Percentiles rank a stretch among this genome's conserved stretches.
These are phyloP conservation scores for Orbilia javanica DNA, from an alignment of 2,329 filamentous ascomycete genomes.

Conservation along the genomic window DNA sequence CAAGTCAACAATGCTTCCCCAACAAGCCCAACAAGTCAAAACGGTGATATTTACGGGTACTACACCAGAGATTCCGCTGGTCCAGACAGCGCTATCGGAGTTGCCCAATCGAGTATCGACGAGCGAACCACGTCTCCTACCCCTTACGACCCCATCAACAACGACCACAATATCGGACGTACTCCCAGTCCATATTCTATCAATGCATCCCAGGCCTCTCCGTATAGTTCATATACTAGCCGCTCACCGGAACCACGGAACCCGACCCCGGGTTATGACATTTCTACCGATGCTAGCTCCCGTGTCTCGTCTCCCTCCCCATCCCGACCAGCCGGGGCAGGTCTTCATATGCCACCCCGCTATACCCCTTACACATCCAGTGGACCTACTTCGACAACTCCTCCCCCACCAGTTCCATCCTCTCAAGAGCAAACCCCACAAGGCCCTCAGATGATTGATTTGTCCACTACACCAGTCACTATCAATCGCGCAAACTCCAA, in stretches of 20 bases:
- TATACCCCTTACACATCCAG: slow-evolving; percentile 49
- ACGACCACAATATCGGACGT: slow-evolving; percentile 36
- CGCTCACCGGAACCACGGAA: slow-evolving; percentile 44
- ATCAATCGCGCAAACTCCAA: slow-evolving; percentile 54
- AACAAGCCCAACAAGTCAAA: slow-evolving; percentile 43
- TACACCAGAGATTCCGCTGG: slow-evolving; percentile 35
- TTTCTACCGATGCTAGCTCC: slow-evolving; percentile 53
- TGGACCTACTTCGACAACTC: slow-evolving; percentile 4
- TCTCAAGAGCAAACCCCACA: not conserved
- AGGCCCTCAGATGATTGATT: slow-evolving; percentile 34
- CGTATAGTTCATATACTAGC: slow-evolving; percentile 33
- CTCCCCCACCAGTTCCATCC: slow-evolving; percentile 31
- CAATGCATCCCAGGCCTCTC: slow-evolving; percentile 37
- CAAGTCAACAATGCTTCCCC: slow-evolving; percentile 55
- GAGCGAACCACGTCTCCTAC: slow-evolving; percentile 38
- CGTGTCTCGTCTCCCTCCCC: slow-evolving; percentile 52
- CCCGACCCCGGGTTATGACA: slow-evolving; percentile 36
- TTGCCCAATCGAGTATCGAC: slow-evolving; percentile 50
- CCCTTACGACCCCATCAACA: slow-evolving; percentile 48
- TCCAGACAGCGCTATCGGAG: slow-evolving; percentile 39
- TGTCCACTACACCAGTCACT: slow-evolving; percentile 38
- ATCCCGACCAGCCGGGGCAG: slow-evolving; percentile 24
- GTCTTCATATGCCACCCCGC: slow-evolving; percentile 55
- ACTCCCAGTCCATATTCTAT: slow-evolving; percentile 38
- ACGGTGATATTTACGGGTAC: slow-evolving; percentile 51